Percentiles rank a stretch among this genome's conserved stretches.
Evolutionary conservation across 192 early-diverging fungal species (phyloP).

Genomic region (Backusella sp.): DNA sequence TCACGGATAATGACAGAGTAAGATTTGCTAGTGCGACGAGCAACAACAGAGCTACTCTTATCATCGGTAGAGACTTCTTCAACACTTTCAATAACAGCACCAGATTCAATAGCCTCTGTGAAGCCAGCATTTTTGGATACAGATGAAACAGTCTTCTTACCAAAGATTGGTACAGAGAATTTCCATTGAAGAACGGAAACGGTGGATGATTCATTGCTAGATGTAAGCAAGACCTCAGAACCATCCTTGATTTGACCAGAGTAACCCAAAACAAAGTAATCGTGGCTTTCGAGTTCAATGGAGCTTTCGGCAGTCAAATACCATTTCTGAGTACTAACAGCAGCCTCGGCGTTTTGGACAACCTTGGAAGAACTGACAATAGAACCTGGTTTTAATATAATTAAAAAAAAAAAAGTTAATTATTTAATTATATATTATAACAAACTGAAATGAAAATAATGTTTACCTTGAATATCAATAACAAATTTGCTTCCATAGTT

Average conservation of each 20-base stretch:
- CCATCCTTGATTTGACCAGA: background rate
- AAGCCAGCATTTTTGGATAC: background rate
- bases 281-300: conserved; percentile 17
- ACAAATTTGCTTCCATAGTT: conserved; percentile 22
- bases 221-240: background rate
- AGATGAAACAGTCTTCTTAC: conserved; percentile 2
- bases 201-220: background rate
- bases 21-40: background rate
- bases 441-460: background rate
- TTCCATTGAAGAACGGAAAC: conserved; percentile 13
- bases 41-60: background rate
- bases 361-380: background rate
- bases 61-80: background rate
- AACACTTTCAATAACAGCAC: conserved; percentile 7
- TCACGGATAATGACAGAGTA: background rate
- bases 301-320: conserved; percentile 17
- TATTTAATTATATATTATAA: background rate
- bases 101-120: conserved; percentile 8
- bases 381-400: background rate
- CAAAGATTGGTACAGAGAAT: conserved; percentile 24
- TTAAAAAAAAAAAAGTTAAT: background rate
- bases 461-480: conserved; percentile 23
- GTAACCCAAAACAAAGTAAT: conserved; percentile 7
- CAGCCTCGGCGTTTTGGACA: conserved; percentile 4
- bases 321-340: conserved; percentile 24